Conservation (phyloP, 2,329 filamentous ascomycete species). For the Huntiella moniliformis region DNA sequence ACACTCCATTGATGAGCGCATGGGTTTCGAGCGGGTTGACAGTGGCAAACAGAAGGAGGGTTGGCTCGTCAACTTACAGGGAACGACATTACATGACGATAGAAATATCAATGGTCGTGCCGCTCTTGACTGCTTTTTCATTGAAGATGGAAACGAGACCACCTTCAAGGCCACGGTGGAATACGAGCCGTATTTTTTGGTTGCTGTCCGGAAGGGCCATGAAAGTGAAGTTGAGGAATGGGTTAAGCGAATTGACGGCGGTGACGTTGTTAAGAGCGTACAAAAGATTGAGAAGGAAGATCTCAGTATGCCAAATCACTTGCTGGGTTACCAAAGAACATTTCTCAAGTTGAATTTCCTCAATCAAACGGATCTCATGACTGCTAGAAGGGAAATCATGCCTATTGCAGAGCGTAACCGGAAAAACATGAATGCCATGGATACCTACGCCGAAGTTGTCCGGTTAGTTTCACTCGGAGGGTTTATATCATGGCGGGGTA, state of each 20-base stretch:
- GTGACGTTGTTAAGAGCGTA: constrained; percentile 64
- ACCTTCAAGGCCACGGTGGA: constrained; percentile 94
- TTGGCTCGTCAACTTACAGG: constrained; percentile 91
- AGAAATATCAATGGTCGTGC: constrained; percentile 68
- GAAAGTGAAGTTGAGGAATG: constrained; percentile 95
- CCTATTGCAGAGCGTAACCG: constrained; percentile 93
- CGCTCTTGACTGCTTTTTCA: constrained; percentile 92
- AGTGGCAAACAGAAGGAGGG: constrained; percentile 64
- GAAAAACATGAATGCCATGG: constrained; percentile 90
- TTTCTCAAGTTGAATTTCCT: constrained; percentile 75
- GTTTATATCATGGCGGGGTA: too few relatives aligned
- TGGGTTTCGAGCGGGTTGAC: constrained; percentile 88
- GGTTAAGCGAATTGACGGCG: constrained; percentile 58
- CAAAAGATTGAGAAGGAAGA: constrained; percentile 79
- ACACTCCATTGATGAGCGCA: constrained; percentile 78
- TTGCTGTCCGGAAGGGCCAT: constrained; percentile 71
- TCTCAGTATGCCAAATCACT: constrained; percentile 82
- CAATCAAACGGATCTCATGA: constrained; percentile 71
- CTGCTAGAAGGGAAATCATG: constrained; percentile 66
- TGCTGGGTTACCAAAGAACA: constrained; percentile 73
- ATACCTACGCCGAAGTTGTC: constrained; percentile 92
- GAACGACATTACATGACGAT: constrained; percentile 72
- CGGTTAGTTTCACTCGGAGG: constrained; percentile 36
- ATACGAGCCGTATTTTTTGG: constrained; percentile 90
- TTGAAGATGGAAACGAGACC: constrained; percentile 50